Evolutionary conservation across 1,139 yeast species (phyloP), one percentile per base, ranked within the genome.

Genomic region (Hansenula sp.): DNA sequence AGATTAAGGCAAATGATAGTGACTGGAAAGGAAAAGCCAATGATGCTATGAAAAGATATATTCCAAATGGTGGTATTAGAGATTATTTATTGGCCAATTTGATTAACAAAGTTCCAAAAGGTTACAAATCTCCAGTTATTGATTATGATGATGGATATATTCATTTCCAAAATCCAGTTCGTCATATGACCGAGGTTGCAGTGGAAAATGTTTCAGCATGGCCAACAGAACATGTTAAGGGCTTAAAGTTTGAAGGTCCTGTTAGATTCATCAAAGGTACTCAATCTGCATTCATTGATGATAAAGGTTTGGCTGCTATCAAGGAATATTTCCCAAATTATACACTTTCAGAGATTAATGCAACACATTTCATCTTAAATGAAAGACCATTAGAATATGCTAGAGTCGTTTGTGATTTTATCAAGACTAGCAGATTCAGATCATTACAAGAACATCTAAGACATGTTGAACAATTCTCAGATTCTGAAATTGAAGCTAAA

Each of bases 281-380:
- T 3, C 49, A 63, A 18, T 72, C 78, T 6, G 60, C 62, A 2
- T 75, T 75, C 46, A 65, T 75, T 30, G 46, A 52, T 32, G 59
- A 62, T 6, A 49, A 58, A 7, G 62, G 68, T 41, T 44, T 55
- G 5, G 41, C 46, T 1, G 66, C 58, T 2, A 74, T 74, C 46
- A 56, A 61, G 2, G 44, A 53, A 8, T 70, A 68, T 50, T 76
- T 74, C 58, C 58, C 68, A 21, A 47, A 67, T 42, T 43, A 65
- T 32, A 44, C 53, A n/a, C 49, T 60, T 28, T 53, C 57, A 8
- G 65, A 61, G 18, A 62, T 68, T 44, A 68, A 74, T 46, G 59
- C 74, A 34, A 72, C 75, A 17, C 80, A 76, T 59, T 71, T 76
- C 69, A 54, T 74, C 10, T 67, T 71, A 13, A 61, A 66, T 11